Base-by-base conservation (phyloP, 225 moss, liverwort and hornwort species). In the Pleurozium schreberi region DNA sequence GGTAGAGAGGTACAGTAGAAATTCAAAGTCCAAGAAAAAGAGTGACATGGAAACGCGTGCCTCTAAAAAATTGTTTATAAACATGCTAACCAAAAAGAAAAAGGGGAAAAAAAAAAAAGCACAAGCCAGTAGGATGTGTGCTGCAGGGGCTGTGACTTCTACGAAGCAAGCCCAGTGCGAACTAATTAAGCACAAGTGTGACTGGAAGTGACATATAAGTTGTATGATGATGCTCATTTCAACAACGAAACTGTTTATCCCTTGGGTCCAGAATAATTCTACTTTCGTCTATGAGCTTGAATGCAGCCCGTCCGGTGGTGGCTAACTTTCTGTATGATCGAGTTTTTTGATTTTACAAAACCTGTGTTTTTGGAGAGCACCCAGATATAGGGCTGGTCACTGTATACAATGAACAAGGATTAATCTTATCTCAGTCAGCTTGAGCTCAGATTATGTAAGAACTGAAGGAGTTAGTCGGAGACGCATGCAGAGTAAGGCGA, bases 61-160 rank as follows among this genome's bases (percentile, higher is more conserved):
- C 92, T 68, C 80, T 68, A 73, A 92, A 93, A 92, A 91, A 84
- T 87, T 86, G 91, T 91, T 92, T 93, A 84, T 93, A 93, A 89
- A 93, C 88, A 88, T 80, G 92, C 63, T 86, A 90, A 92, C 83
- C 74, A 74, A 87, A 84, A 80, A 66, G 33, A 5, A 64, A 17
- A 25, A 60, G 11, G 12, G 28, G 28, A 62, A 30, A 30, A 30
- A 31, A 45, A 11, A 10, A 43, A 66, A 66, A 85, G 90, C 92
- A 92, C 89, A 91, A 88, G 85, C 91, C 90, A 85, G 90, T 82
- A 79, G 80, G 87, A 90, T 85, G 89, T 88, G 92, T 87, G 92
- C 91, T 65, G 82, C 57, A 58, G 59, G 40, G 58, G 64, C 85
- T 64, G 67, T n/a, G 43, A 27, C 53, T 61, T 57, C 80, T 38